Conservation (phyloP, 1,284 basidiomycete species). For the Apiotrichum siamense region DNA sequence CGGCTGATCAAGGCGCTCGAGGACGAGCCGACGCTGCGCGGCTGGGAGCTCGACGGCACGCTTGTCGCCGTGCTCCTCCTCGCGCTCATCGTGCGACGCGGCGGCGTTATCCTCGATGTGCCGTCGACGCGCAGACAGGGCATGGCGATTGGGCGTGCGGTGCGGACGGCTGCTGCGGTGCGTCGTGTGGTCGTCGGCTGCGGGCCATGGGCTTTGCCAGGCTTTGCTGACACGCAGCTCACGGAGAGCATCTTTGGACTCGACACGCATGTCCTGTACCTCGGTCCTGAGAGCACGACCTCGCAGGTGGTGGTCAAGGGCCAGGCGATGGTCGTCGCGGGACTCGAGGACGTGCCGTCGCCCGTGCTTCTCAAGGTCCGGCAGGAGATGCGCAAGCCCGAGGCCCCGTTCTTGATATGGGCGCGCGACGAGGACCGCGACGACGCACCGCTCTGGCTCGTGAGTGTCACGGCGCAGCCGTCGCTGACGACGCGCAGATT, state of each 20-base stretch:
- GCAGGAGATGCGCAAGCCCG: conserved; percentile 1
- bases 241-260: conserved; percentile 28
- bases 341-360: conserved; percentile 26
- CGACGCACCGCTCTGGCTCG: conserved; percentile 30
- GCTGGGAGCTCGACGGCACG: conserved; percentile 26
- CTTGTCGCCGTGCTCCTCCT: conserved; percentile 33
- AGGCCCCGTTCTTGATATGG: conserved; percentile 30
- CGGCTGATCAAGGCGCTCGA: conserved; percentile 5
- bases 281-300: conserved; percentile 5
- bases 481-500: conserved; percentile 18
- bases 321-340: conserved; percentile 29
- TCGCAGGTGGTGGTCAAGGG: not conserved
- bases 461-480: conserved; percentile 10
- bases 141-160: not conserved
- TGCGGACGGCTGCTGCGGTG: not conserved
- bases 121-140: not conserved
- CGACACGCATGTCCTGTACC: conserved; percentile 11
- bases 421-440: conserved; percentile 26
- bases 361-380: conserved; percentile 29
- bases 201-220: not conserved
- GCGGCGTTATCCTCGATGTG: conserved; percentile 36
- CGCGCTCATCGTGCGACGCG: conserved; percentile 27
- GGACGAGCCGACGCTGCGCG: conserved; percentile 4
- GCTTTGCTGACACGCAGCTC: conserved; percentile 12
- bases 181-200: not conserved